phyloP scores from a whole-genome alignment of 2,329 filamentous ascomycete species.

The Paraconiothyrium brasiliense region DNA sequence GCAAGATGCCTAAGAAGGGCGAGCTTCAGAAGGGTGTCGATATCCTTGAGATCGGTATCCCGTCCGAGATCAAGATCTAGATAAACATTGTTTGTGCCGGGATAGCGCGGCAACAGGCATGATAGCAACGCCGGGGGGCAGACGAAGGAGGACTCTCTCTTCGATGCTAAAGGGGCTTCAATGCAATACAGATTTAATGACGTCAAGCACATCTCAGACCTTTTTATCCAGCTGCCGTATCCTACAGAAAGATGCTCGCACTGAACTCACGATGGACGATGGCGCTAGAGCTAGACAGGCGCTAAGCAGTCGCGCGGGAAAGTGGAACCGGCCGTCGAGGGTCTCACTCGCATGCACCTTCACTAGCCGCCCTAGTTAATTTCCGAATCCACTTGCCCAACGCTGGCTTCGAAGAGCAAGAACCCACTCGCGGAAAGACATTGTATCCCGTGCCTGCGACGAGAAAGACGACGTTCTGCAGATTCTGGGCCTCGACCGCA shows the following conservation, averaged over 20 bases:
- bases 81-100: background rate
- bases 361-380: conserved; percentile 37
- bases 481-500: background rate
- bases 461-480: background rate
- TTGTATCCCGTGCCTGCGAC: conserved; percentile 5
- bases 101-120: background rate
- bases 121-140: background rate
- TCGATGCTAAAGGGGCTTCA: background rate
- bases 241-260: background rate
- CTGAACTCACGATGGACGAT: conserved; percentile 5
- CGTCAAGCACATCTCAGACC: background rate
- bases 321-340: background rate
- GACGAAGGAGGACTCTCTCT: background rate
- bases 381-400: conserved; percentile 32
- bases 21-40: conserved; percentile 72
- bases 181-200: conserved; percentile 6
- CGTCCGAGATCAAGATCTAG: conserved; percentile 57
- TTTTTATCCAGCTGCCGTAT: background rate
- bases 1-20: conserved; percentile 83
- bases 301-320: conserved; percentile 3
- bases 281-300: background rate
- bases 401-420: conserved; percentile 23
- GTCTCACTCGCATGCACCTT: background rate
- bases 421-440: conserved; percentile 2
- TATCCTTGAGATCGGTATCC: conserved; percentile 56